Conservation (phyloP, 257 asterid species). For the Mentha longifolia region DNA sequence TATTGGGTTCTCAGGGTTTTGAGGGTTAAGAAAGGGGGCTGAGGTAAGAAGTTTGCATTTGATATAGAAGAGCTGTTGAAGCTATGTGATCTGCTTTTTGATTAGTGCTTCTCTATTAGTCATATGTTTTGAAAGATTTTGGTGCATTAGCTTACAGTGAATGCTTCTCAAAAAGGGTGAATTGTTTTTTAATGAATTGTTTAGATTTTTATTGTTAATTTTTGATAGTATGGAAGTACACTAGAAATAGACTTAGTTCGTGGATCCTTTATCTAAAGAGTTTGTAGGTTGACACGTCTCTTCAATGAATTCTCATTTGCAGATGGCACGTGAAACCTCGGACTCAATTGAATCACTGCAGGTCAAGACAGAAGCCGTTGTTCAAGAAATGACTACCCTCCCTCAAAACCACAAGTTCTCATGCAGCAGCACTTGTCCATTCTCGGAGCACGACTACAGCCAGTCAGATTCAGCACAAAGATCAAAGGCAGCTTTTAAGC, state of each 20-base stretch:
- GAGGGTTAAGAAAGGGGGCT: slow-evolving; percentile 19
- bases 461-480: slow-evolving; percentile 52
- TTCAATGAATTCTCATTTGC: slow-evolving; percentile 24
- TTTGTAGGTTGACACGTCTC: slow-evolving; percentile 14
- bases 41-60: slow-evolving; percentile 21
- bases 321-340: slow-evolving; percentile 53
- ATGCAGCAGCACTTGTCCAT: slow-evolving; percentile 68
- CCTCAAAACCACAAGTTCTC: slow-evolving; percentile 38
- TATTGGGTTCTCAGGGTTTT: slow-evolving; percentile 19
- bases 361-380: slow-evolving; percentile 37
- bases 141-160: not conserved
- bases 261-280: not conserved
- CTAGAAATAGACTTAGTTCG: not conserved
- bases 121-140: not conserved
- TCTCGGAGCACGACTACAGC: slow-evolving; percentile 51
- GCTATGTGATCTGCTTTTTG: slow-evolving; percentile 9
- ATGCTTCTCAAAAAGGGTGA: slow-evolving; percentile 9
- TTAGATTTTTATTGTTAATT: not conserved
- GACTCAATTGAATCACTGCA: slow-evolving; percentile 36
- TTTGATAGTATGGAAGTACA: not conserved
- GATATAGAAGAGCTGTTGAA: not conserved
- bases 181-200: too few relatives aligned
- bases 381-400: slow-evolving; percentile 30
- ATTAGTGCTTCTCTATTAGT: slow-evolving; percentile 5
- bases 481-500: slow-evolving; percentile 60